Evolutionary conservation across 306 rosid species (phyloP).

Genomic region (Medicago arabica): DNA sequence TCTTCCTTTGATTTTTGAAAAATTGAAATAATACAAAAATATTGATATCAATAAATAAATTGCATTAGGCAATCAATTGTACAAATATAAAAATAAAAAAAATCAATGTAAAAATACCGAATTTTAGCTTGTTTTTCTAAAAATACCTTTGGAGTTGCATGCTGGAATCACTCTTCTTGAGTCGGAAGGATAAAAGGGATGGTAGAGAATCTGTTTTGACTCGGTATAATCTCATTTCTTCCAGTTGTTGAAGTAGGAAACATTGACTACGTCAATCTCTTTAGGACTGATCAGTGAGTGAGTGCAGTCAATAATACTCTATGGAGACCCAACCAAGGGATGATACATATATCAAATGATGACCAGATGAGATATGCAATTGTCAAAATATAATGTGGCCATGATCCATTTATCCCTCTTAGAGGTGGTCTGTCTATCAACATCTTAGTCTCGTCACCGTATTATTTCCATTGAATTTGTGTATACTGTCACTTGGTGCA

Average conservation of each 20-base stretch:
- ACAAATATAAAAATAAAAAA: too few relatives aligned
- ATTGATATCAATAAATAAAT: conserved; percentile 20
- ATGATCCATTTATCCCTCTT: conserved; percentile 3
- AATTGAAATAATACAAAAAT: conserved; percentile 4
- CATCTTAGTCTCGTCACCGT: background rate
- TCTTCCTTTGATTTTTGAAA: conserved; percentile 5
- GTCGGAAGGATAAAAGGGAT: background rate
- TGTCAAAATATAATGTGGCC: background rate
- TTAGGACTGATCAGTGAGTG: background rate
- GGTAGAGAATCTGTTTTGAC: background rate
- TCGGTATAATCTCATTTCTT: background rate
- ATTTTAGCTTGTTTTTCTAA: background rate
- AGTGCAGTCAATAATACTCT: background rate
- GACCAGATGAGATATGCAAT: background rate
- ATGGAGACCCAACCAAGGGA: background rate
- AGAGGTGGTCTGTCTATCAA: background rate
- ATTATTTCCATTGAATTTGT: conserved; percentile 3
- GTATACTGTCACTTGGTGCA: background rate
- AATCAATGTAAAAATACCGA: background rate
- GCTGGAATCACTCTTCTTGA: background rate
- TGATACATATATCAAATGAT: background rate
- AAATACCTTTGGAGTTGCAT: background rate
- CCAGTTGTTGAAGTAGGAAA: background rate
- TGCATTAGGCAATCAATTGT: conserved; percentile 12
- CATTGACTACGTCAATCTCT: background rate